Percentiles rank a stretch among this genome's conserved stretches.
phyloP scores from a whole-genome alignment of 2,329 filamentous ascomycete genomes.

The Cephalotrichum gorgonifer region DNA sequence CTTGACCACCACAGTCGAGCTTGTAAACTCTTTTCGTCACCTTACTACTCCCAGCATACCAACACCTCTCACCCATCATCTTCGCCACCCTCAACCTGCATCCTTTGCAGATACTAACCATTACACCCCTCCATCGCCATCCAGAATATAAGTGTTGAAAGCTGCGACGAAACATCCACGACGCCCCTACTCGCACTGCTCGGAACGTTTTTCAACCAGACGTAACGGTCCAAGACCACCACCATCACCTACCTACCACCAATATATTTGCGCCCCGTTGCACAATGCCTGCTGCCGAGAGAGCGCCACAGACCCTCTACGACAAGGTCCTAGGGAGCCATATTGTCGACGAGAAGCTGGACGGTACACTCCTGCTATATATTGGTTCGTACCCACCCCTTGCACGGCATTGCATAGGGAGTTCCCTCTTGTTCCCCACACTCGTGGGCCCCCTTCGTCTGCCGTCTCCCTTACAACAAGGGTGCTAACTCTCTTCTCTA shows the following conservation, averaged over 20 bases:
- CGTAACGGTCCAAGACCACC: not conserved
- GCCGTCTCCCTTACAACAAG: not conserved
- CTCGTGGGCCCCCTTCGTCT: not conserved
- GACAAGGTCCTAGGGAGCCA: conserved; percentile 96
- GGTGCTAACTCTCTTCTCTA: conserved; percentile 19
- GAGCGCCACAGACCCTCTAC: conserved; percentile 75
- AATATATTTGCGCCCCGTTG: not conserved
- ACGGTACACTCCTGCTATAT: conserved; percentile 86
- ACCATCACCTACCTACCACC: too few species aligned
- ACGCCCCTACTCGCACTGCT: not conserved
- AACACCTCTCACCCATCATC: too few species aligned
- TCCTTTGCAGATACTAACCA: too few species aligned
- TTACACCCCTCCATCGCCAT: too few species aligned
- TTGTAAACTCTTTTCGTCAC: too few species aligned
- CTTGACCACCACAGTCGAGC: too few species aligned
- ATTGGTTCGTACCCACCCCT: conserved; percentile 54
- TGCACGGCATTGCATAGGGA: not conserved
- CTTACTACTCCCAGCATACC: too few species aligned
- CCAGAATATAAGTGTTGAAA: too few species aligned
- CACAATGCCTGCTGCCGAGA: conserved; percentile 67
- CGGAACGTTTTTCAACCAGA: not conserved
- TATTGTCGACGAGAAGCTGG: conserved; percentile 88
- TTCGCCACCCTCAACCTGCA: too few species aligned
- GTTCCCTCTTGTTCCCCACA: not conserved
- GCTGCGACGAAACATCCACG: too few species aligned